phyloP scores from a whole-genome alignment of 2,329 filamentous ascomycete species.

The Tolypocladium pustulatum region DNA sequence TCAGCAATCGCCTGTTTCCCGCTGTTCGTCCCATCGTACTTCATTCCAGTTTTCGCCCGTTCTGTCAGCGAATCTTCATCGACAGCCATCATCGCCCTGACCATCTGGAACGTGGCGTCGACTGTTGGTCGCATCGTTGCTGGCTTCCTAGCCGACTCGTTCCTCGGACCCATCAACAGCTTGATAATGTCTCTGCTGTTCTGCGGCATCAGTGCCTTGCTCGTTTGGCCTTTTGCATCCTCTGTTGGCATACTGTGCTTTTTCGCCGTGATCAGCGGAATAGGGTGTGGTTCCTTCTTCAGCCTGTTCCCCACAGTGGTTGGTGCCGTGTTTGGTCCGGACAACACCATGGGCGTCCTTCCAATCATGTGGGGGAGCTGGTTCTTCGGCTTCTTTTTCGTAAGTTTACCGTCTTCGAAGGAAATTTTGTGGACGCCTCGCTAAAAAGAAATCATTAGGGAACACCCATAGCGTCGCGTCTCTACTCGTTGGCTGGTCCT shows the following conservation, averaged over 20 bases:
- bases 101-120: constrained; percentile 16
- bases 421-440: neutral
- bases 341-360: constrained; percentile 14
- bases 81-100: constrained; percentile 10
- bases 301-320: constrained; percentile 14
- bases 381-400: constrained; percentile 18
- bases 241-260: constrained; percentile 10
- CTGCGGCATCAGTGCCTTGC: constrained; percentile 12
- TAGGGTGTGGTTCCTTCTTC: constrained; percentile 18
- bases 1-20: constrained; percentile 14
- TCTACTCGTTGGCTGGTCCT: constrained; percentile 12
- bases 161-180: constrained; percentile 16
- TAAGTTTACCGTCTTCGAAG: constrained; percentile 3
- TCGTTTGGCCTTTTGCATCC: constrained; percentile 16
- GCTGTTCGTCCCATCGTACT: constrained; percentile 17
- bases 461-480: constrained; percentile 14
- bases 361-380: constrained; percentile 16
- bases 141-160: constrained; percentile 13
- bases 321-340: constrained; percentile 10
- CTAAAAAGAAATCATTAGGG: constrained; percentile 10
- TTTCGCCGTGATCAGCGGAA: constrained; percentile 15
- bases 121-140: constrained; percentile 14
- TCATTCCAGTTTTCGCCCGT: constrained; percentile 15
- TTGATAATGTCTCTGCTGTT: constrained; percentile 13
- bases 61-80: constrained; percentile 11